A percentile compares a stretch with the other conserved stretches of the same genome.
Evolutionary conservation across 768 basidiomycete genomes (phyloP).

Genomic region (Termitomyces sp.): DNA sequence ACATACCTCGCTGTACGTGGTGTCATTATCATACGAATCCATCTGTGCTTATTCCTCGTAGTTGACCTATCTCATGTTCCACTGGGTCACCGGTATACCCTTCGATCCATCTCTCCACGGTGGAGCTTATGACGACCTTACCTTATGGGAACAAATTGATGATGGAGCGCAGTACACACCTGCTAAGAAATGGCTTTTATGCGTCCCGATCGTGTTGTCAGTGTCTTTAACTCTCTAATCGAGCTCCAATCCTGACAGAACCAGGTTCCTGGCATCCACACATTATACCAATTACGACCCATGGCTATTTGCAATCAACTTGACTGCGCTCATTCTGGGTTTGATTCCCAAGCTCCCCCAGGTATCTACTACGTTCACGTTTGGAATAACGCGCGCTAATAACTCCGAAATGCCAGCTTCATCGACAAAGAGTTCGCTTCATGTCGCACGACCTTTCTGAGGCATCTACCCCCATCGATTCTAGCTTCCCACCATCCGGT

Average conservation of each 20-base stretch:
- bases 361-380: constrained; percentile 37
- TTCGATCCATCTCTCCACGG: constrained; percentile 84
- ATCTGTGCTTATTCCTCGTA: constrained; percentile 22
- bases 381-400: constrained; percentile 12
- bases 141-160: constrained; percentile 99
- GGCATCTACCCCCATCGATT: constrained; percentile 58
- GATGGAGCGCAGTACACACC: constrained; percentile 98
- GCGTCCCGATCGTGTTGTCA: constrained; percentile 84
- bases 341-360: constrained; percentile 96
- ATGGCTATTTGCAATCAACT: constrained; percentile 88
- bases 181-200: constrained; percentile 94
- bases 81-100: constrained; percentile 95
- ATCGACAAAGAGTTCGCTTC: constrained; percentile 79
- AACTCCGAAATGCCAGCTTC: constrained; percentile 43
- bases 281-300: constrained; percentile 98
- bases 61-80: constrained; percentile 98
- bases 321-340: constrained; percentile 71
- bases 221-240: constrained; percentile 21
- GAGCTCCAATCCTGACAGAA: constrained; percentile 9
- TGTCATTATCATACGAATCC: background rate
- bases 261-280: constrained; percentile 91
- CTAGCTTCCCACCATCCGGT: constrained; percentile 52
- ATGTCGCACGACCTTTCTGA: constrained; percentile 62
- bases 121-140: constrained; percentile 96
- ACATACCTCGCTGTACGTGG: constrained; percentile 80